Base-by-base conservation (phyloP, 202 grass and related monocot genomes). In the Elaeis oleifera region DNA sequence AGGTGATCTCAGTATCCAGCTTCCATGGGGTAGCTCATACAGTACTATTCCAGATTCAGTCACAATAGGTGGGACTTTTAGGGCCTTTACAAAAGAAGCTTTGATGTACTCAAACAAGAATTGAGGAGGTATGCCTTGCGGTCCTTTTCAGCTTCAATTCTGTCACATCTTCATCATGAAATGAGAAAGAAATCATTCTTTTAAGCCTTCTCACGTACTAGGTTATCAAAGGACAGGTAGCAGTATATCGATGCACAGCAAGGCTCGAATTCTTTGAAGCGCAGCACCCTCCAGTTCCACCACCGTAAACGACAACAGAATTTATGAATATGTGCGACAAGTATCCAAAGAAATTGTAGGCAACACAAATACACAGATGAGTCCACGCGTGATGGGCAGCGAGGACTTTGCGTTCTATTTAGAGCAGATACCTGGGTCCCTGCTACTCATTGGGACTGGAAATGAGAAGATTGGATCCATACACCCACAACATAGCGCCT, bases 341-440 rank as follows among this genome's bases (percentile, higher is more conserved):
- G 65, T 56, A 14, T 15, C 65, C 5, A 56, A 14, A 25, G 52
- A 68, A 39, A 18, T 68, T 3, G 53, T 68, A 4, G 65, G 65
- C 0, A 18, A 20, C 4, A 22, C 22, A 15, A 68, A 68, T 28
- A 56, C 51, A 22, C 15, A 8, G 11, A 22, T 39, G 8, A 28
- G 23, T 18, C 53, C 25, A n/a, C 65, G 6, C 5, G 8, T 68
- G 9, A 68, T 68, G 65, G 65, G 51, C 27, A 56, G 27, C 13
- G 65, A 68, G 65, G 65, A 68, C 4, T 68, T 68, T 52, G 25
- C 65, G 6, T 68, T 56, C 29, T 68, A 32, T 23, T 6, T 22
- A 11, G 53, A 68, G 53, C 6, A 39, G 6, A 28, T 68, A 3
- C 65, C 65, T 6, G 53, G 28, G 25, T 21, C 52, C 5, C 6